A percentile compares a stretch with the other conserved stretches of the same genome.
Evolutionary conservation across 768 basidiomycete species (phyloP).

Genomic region (Hortiboletus campestris): DNA sequence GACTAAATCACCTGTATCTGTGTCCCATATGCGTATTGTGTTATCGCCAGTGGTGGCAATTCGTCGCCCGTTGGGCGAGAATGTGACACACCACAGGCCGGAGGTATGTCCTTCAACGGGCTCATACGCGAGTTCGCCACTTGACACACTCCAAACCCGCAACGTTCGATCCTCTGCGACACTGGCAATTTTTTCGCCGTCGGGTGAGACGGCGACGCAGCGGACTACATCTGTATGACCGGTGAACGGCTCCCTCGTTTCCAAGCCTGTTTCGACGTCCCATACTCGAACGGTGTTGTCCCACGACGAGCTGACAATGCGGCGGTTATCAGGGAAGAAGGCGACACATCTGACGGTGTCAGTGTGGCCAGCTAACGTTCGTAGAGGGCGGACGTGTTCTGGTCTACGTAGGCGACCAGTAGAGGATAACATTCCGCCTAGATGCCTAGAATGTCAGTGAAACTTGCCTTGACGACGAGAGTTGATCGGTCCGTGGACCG

Average conservation of each 20-base stretch:
- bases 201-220: slow-evolving; percentile 30
- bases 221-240: slow-evolving; percentile 31
- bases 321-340: slow-evolving; percentile 29
- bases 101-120: slow-evolving; percentile 29
- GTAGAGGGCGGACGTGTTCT: slow-evolving; percentile 24
- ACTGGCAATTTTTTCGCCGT: slow-evolving; percentile 27
- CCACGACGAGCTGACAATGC: slow-evolving; percentile 24
- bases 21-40: slow-evolving; percentile 33
- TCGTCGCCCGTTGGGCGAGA: slow-evolving; percentile 32
- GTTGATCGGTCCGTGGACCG: neutral
- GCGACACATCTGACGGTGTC: slow-evolving; percentile 27
- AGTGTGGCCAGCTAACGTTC: slow-evolving; percentile 33
- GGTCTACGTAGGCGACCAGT: slow-evolving; percentile 20
- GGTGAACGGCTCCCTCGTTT: slow-evolving; percentile 12
- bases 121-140: slow-evolving; percentile 17
- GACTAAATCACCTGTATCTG: slow-evolving; percentile 23
- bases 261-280: slow-evolving; percentile 22
- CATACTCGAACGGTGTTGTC: slow-evolving; percentile 29
- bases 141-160: slow-evolving; percentile 28
- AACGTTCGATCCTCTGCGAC: slow-evolving; percentile 30
- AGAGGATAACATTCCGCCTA: slow-evolving; percentile 21
- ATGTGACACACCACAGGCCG: slow-evolving; percentile 29
- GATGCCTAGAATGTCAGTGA: neutral
- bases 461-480: neutral
- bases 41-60: slow-evolving; percentile 35